Percentiles rank a stretch among this genome's conserved stretches.
These are phyloP conservation scores for Paramecium biaurelia DNA, from an alignment of 73 alveolate species.

Conservation along the genomic window DNA sequence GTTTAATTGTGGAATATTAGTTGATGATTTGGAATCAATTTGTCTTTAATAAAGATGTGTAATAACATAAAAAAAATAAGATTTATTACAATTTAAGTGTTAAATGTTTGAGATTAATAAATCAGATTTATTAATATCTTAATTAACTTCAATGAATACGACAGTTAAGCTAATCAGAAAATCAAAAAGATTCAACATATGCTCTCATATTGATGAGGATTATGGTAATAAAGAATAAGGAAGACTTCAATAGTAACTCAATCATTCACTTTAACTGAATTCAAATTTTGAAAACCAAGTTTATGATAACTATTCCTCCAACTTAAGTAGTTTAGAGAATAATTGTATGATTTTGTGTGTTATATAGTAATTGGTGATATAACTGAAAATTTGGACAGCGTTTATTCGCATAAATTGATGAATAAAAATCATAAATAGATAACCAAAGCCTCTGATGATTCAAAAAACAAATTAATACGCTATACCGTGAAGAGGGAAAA, in stretches of 20 bases:
- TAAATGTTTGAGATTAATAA: neutral
- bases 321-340: neutral
- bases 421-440: neutral
- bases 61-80: neutral
- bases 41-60: neutral
- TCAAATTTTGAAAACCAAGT: neutral
- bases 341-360: neutral
- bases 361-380: neutral
- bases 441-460: neutral
- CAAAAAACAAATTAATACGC: neutral
- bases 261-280: neutral
- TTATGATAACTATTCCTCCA: neutral
- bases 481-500: neutral
- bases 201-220: neutral
- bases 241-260: neutral
- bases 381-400: conserved; percentile 31
- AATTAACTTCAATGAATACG: neutral
- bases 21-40: neutral
- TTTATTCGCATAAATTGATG: neutral
- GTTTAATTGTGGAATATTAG: neutral
- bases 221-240: neutral
- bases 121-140: neutral
- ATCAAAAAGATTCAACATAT: neutral
- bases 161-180: neutral
- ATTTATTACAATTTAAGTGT: neutral